phyloP scores from a whole-genome alignment of 164 flowering plant species.

The Tinospora cordifolia region DNA sequence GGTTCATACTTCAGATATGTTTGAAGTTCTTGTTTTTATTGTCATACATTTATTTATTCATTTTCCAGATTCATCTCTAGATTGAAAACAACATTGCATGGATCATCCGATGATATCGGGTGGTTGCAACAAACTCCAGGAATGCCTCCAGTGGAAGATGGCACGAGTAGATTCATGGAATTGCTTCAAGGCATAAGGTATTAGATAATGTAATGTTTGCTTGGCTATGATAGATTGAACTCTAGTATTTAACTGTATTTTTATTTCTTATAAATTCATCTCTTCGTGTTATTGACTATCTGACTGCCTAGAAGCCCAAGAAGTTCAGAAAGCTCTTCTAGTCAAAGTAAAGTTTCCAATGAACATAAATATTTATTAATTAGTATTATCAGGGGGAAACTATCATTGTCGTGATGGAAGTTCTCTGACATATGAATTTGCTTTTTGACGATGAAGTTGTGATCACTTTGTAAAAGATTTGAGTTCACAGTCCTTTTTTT shows the following conservation, averaged over 20 bases:
- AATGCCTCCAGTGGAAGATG: slow-evolving; percentile 62
- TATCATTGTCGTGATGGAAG: no score
- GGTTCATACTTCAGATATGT: not conserved
- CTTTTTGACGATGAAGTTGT: no score
- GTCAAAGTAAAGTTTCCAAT: no score
- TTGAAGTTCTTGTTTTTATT: slow-evolving; percentile 5
- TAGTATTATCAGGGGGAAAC: no score
- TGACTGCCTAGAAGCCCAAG: not conserved
- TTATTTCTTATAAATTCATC: no score
- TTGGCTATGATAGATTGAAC: not conserved
- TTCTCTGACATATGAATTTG: no score
- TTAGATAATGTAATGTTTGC: not conserved
- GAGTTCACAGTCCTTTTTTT: no score
- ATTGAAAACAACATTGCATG: slow-evolving; percentile 49
- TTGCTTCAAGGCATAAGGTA: slow-evolving; percentile 68
- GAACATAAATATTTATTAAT: no score
- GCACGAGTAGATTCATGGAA: slow-evolving; percentile 68
- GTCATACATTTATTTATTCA: slow-evolving; percentile 7
- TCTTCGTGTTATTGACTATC: not conserved
- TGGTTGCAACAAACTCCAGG: slow-evolving; percentile 69
- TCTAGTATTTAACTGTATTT: not conserved
- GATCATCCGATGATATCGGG: slow-evolving; percentile 86
- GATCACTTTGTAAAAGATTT: no score
- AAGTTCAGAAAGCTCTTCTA: not conserved
- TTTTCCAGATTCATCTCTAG: slow-evolving; percentile 49